Percentiles rank a stretch among this genome's conserved stretches.
These are phyloP conservation scores for Penicillium riverlandense DNA, from an alignment of 495 filamentous ascomycete species.

Conservation along the genomic window DNA sequence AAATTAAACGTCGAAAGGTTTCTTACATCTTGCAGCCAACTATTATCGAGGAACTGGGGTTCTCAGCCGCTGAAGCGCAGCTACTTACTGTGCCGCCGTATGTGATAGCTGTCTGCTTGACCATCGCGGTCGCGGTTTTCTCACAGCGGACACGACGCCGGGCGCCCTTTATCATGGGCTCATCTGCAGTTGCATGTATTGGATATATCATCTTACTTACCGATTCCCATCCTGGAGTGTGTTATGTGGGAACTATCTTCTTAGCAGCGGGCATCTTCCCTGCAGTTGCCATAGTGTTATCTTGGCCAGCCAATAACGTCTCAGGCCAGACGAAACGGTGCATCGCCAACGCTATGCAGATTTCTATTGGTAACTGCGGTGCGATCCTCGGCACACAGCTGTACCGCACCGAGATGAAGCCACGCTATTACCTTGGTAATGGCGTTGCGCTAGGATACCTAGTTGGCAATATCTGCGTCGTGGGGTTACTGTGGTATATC, in stretches of 20 bases:
- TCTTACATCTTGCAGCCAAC: constrained; percentile 59
- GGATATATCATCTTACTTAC: constrained; percentile 64
- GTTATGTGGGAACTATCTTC: constrained; percentile 52
- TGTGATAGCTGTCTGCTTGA: constrained; percentile 53
- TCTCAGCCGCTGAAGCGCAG: constrained; percentile 56
- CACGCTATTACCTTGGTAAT: constrained; percentile 60
- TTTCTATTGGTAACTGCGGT: constrained; percentile 70
- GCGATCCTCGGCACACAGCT: constrained; percentile 66
- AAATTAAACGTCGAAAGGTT: constrained; percentile 21
- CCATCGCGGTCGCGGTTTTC: constrained; percentile 47
- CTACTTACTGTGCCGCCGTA: constrained; percentile 65
- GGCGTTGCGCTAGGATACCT: constrained; percentile 61
- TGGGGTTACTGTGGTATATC: constrained; percentile 44
- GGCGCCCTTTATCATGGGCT: constrained; percentile 55
- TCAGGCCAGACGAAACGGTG: constrained; percentile 72
- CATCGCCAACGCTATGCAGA: constrained; percentile 74
- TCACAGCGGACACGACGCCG: constrained; percentile 51
- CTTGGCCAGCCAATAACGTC: constrained; percentile 52
- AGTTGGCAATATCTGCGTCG: constrained; percentile 49
- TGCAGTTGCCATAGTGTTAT: constrained; percentile 52
- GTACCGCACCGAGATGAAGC: constrained; percentile 51
- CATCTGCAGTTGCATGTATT: constrained; percentile 47
- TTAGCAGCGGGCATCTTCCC: constrained; percentile 70
- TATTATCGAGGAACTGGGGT: constrained; percentile 61
- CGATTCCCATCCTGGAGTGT: constrained; percentile 48